Evolutionary conservation across 805 yeast species (phyloP), one percentile per base, ranked within the genome.

Genomic region (Sugiyamaella smithiae): DNA sequence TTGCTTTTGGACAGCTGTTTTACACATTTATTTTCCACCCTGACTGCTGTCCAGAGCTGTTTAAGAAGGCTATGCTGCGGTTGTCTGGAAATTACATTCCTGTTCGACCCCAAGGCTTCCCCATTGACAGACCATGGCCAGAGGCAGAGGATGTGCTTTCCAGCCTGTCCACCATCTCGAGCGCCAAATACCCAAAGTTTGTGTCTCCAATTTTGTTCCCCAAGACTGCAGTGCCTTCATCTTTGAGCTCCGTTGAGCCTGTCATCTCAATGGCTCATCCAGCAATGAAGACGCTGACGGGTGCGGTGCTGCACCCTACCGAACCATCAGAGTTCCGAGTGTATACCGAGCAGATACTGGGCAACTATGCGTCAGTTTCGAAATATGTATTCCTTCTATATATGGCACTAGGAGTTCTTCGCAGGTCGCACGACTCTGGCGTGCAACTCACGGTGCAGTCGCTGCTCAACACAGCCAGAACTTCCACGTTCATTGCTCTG

Each of bases 1-100:
- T 67, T 14, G 69, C 74, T 14, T 59, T 65, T 50, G 59, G 67
- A 12, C 73, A 70, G 57, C 63, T 71, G 43, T 62, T 71, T 48
- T 58, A 67, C 52, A 50, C 67, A 4, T 64, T 65, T 44, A 53
- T 67, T 29, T 57, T 61, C 46, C 61, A 67, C 43, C 68, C 66
- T 3, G 71, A 67, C 29, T 54, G 59, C 33, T 58, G 65, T 22
- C 71, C 74, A 1, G 42, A 46, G 19, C 54, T 57, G 31, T 66
- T 71, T 57, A 54, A 50, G 22, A 47, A 53, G 14, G 37, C 67
- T 16, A 55, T 71, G 63, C 48, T 55, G 22, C 40, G 46, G 32
- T 54, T 67, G 36, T 55, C 67, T 19, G 59, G 62, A 16, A 59
- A 59, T 6, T 66, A 64, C 48, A 51, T 63, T 25, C 67, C 69